These are phyloP conservation scores for Testicularia cyperi DNA, from an alignment of 1,284 basidiomycete species.

Conservation along the genomic window DNA sequence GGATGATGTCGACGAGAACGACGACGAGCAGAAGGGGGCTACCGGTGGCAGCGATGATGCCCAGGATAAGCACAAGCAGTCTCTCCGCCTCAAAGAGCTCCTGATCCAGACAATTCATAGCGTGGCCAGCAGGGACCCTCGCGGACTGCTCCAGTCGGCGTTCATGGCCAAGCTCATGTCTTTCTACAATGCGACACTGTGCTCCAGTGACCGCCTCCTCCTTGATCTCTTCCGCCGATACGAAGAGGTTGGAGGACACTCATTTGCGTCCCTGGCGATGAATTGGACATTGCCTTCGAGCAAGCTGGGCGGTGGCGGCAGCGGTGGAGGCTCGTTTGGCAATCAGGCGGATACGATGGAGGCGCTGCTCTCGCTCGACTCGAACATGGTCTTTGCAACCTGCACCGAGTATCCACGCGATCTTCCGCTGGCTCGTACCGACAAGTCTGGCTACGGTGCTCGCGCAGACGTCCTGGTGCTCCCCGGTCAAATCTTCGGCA, in stretches of 20 bases:
- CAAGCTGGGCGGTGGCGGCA: neutral
- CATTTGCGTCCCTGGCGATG: constrained; percentile 60
- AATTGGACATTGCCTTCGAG: constrained; percentile 23
- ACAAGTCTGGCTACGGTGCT: constrained; percentile 12
- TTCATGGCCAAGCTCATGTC: constrained; percentile 74
- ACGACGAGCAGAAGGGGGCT: constrained; percentile 57
- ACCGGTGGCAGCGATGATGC: constrained; percentile 3
- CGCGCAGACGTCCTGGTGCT: neutral
- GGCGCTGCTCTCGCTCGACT: constrained; percentile 72
- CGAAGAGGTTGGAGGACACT: constrained; percentile 71
- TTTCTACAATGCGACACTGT: constrained; percentile 74
- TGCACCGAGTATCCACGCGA: constrained; percentile 71
- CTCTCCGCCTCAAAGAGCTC: constrained; percentile 9
- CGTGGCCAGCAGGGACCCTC: constrained; percentile 74
- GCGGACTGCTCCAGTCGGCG: constrained; percentile 77
- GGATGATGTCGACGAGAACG: neutral
- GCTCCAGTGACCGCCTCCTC: constrained; percentile 68
- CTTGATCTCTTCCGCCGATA: constrained; percentile 76
- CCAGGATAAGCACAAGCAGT: neutral
- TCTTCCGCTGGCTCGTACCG: constrained; percentile 9
- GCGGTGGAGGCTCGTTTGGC: neutral
- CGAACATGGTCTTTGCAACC: constrained; percentile 71
- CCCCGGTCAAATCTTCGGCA: constrained; percentile 24
- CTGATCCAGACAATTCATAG: constrained; percentile 67
- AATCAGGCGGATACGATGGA: constrained; percentile 63